These are phyloP conservation scores for Hylodesmum podocarpum DNA, from an alignment of 306 rosid species.

Conservation along the genomic window DNA sequence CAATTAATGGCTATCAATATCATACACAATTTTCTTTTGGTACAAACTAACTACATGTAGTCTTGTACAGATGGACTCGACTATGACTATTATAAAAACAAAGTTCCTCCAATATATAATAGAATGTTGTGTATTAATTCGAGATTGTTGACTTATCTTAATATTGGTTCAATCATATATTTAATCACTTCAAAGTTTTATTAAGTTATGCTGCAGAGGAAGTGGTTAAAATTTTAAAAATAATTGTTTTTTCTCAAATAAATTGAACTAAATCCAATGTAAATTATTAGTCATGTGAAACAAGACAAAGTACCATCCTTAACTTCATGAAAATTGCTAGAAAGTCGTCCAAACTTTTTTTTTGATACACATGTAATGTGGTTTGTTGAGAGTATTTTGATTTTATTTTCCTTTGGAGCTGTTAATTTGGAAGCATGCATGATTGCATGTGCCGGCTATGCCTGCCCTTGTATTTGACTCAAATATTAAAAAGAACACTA, in stretches of 20 bases:
- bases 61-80: too few relatives aligned
- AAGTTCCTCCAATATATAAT: too few relatives aligned
- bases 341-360: not conserved
- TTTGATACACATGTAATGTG: not conserved
- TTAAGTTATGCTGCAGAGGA: not conserved
- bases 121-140: too few relatives aligned
- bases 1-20: not conserved
- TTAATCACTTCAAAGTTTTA: not conserved
- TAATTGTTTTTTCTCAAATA: not conserved
- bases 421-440: slow-evolving; percentile 26
- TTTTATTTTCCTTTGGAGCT: not conserved
- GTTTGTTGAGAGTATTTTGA: not conserved
- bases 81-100: too few relatives aligned
- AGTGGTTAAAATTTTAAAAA: too few relatives aligned
- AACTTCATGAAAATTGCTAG: not conserved
- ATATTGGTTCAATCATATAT: too few relatives aligned
- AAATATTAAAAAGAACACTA: slow-evolving; percentile 3
- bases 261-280: not conserved
- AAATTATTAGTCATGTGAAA: not conserved
- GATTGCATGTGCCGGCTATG: not conserved
- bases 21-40: too few relatives aligned
- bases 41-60: too few relatives aligned
- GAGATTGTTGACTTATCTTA: too few relatives aligned
- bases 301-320: not conserved
- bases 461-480: not conserved